Percentiles rank a stretch among this genome's conserved stretches.
phyloP scores from a whole-genome alignment of 306 rosid genomes.

The Prunus padus region DNA sequence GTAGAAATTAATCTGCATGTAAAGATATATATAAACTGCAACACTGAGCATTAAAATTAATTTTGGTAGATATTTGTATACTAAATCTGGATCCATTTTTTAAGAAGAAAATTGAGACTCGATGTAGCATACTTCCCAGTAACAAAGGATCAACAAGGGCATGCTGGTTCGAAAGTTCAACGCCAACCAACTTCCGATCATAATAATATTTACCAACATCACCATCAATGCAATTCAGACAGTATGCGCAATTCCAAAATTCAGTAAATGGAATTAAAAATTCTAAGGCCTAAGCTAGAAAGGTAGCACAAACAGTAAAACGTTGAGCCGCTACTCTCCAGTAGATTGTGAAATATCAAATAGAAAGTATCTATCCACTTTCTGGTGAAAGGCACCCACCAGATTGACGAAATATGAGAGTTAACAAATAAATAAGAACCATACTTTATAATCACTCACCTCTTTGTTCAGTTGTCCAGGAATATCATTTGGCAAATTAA shows the following conservation, averaged over 20 bases:
- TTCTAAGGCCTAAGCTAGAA: neutral
- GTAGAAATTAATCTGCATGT: neutral
- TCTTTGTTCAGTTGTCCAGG: conserved; percentile 48
- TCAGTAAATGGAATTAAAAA: neutral
- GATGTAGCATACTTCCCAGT: neutral
- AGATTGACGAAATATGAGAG: neutral
- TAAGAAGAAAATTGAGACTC: neutral
- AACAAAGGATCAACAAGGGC: neutral
- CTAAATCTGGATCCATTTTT: neutral
- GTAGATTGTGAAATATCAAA: neutral
- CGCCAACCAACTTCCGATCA: no score
- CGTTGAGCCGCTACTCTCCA: neutral
- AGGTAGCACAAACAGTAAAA: neutral
- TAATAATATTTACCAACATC: no score
- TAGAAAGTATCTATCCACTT: neutral
- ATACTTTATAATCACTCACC: conserved; percentile 42
- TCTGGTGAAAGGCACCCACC: conserved; percentile 1
- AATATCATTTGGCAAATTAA: conserved; percentile 42
- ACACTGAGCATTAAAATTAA: conserved; percentile 14
- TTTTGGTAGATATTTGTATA: neutral
- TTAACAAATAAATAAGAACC: neutral
- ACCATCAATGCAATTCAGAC: neutral
- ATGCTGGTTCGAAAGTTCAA: no score
- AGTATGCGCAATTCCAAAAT: neutral
- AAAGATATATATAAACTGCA: conserved; percentile 16